Evolutionary conservation across 441 rosid species (phyloP).

Genomic region (Macaranga tanarius): DNA sequence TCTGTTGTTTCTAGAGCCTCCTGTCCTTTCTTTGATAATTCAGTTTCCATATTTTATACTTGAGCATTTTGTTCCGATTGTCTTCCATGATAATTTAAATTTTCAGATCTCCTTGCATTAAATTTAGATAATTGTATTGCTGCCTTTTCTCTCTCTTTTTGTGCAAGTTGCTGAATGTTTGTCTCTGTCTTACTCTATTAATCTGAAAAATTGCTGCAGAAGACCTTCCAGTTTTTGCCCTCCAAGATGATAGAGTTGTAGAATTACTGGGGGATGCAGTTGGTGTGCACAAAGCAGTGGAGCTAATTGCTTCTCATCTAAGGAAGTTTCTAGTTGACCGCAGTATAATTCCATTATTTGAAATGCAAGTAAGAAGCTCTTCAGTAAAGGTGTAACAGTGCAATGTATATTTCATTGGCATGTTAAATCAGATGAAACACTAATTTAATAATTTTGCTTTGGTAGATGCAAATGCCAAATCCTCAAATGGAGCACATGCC

Average conservation of each 20-base stretch:
- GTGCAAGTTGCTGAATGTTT: constrained; percentile 7
- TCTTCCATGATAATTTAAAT: neutral
- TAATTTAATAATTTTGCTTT: constrained; percentile 21
- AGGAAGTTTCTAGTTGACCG: constrained; percentile 96
- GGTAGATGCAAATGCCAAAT: constrained; percentile 79
- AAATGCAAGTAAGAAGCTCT: constrained; percentile 61
- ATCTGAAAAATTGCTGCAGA: constrained; percentile 48
- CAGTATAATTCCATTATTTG: constrained; percentile 82
- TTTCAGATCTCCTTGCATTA: neutral
- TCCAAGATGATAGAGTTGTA: constrained; percentile 96
- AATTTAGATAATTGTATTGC: neutral
- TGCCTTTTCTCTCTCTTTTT: too few species aligned
- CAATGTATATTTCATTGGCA: neutral
- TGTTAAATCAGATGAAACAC: constrained; percentile 7
- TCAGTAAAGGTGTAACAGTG: constrained; percentile 1
- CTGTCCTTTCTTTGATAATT: neutral
- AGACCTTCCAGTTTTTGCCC: constrained; percentile 87
- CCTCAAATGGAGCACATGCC: constrained; percentile 84
- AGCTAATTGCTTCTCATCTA: constrained; percentile 89
- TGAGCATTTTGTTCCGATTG: neutral
- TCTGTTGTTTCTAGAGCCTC: neutral
- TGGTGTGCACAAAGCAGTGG: constrained; percentile 86
- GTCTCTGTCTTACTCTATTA: neutral
- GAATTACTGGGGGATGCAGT: constrained; percentile 83
- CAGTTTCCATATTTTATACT: neutral